Base-by-base conservation (phyloP, 225 moss, liverwort and hornwort species). In the Climacium dendroides region DNA sequence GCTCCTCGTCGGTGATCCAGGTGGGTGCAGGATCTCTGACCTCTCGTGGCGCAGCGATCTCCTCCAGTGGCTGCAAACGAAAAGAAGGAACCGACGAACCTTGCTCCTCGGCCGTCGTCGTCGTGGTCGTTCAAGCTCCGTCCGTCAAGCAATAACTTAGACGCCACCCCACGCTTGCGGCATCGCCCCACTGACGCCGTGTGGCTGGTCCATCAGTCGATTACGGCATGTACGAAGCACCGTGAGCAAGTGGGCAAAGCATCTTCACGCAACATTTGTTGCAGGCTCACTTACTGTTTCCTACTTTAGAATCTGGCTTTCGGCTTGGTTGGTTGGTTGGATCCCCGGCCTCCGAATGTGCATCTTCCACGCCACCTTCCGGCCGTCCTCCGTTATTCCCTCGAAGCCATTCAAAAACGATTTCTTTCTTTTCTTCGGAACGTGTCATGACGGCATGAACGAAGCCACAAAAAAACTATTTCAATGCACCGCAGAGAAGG, bases 21-120 rank as follows among this genome's bases (percentile, higher is more conserved):
- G 78, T 47, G 76, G 57, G 87, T 71, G 87, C 64, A 32, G 50
- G 41, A 60, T 50, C 88, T 59, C 19, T 79, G 89, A 64, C 91
- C 91, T 84, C 92, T 88, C 92, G 81, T 92, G 84, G 39, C 41
- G 60, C 86, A 86, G 76, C 57, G 86, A 88, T 92, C 90, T 88
- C 84, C 88, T 80, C 87, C 89, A 87, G 85, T 80, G 90, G 88
- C 83, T 88, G 75, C 59, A 71, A 84, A 86, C 80, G 88, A 88
- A 86, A 86, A 86, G 80, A 58, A 52, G 63, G 85, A 85, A 15
- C 50, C 81, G 50, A 87, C 83, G 73, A 89, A 17, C 28, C 50
- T 60, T 61, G n/a, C 3, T 37, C 48, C 37, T 47, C 62, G 25
- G 37, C 19, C 61, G 55, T 37, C 88, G 45, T 45, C 50, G 50